Evolutionary conservation across 345 rosid genomes (phyloP).

Genomic region (Brassica cretica): DNA sequence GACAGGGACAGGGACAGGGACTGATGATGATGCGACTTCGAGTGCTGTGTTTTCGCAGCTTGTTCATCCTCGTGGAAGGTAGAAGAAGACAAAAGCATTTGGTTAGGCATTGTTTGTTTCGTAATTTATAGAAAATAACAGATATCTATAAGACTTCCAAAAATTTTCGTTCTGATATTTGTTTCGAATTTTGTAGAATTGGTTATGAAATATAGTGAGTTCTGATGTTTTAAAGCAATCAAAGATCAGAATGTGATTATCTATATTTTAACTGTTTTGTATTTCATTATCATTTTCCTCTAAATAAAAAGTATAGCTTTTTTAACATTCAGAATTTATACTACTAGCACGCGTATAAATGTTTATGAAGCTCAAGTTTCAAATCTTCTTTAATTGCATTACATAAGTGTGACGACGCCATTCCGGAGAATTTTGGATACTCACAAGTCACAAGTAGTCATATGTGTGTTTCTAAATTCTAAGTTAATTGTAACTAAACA

Average conservation of each 20-base stretch:
- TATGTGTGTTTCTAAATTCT: not conserved
- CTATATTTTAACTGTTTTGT: not conserved
- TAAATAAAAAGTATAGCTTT: not conserved
- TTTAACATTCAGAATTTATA: not conserved
- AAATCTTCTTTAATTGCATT: not conserved
- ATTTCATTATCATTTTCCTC: not conserved
- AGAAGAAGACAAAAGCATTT: not conserved
- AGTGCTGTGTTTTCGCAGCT: conserved; percentile 99
- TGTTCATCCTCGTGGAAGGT: conserved; percentile 96
- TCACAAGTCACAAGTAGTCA: not conserved
- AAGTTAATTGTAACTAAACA: not conserved
- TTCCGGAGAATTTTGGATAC: not conserved
- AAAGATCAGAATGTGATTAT: not conserved
- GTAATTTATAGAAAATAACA: conserved; percentile 16
- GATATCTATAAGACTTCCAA: not conserved
- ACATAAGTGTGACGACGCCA: not conserved
- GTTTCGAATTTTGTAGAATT: not conserved
- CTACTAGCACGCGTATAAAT: not conserved
- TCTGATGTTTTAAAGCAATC: not conserved
- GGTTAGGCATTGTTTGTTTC: conserved; percentile 28
- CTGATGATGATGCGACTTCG: conserved; percentile 76
- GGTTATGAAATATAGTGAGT: not conserved
- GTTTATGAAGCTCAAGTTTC: not conserved
- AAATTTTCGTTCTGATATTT: not conserved
- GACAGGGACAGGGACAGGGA: conserved; percentile 54